These are phyloP conservation scores for Acrodontium crateriforme DNA, from an alignment of 2,329 filamentous ascomycete genomes.

Conservation along the genomic window DNA sequence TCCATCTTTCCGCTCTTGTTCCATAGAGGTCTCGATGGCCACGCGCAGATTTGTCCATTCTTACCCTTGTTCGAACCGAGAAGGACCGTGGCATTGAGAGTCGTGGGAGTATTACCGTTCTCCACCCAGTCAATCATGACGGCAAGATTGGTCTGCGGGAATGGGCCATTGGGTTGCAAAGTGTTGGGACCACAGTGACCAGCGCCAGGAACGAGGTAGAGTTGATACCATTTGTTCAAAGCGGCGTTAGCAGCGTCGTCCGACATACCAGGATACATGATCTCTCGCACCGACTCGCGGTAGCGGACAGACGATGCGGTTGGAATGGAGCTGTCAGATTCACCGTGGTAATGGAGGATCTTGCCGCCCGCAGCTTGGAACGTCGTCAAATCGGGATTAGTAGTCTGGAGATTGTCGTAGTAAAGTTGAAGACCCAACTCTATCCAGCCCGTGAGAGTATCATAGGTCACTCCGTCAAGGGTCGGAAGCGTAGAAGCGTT, in stretches of 20 bases:
- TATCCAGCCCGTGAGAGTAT: conserved; percentile 44
- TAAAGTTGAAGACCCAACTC: conserved; percentile 35
- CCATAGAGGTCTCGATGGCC: conserved; percentile 9
- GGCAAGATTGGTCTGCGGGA: conserved; percentile 33
- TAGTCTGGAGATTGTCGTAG: conserved; percentile 40
- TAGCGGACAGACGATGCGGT: conserved; percentile 42
- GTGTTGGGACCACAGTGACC: conserved; percentile 37
- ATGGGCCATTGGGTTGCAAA: conserved; percentile 23
- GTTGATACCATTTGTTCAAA: conserved; percentile 39
- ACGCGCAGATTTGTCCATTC: conserved; percentile 8
- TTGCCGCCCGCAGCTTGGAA: conserved; percentile 41
- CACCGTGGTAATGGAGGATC: conserved; percentile 45
- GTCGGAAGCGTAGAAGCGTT: conserved; percentile 27
- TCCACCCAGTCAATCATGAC: conserved; percentile 20
- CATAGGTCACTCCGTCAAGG: conserved; percentile 40
- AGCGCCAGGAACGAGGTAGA: conserved; percentile 41
- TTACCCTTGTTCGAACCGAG: conserved; percentile 7
- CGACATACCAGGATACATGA: conserved; percentile 34
- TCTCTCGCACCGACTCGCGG: conserved; percentile 37
- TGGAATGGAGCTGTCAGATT: conserved; percentile 40
- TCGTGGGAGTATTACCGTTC: conserved; percentile 7
- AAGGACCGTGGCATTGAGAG: conserved; percentile 6
- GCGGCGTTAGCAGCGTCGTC: conserved; percentile 26
- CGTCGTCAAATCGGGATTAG: conserved; percentile 36
- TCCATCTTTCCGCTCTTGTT: conserved; percentile 19